Conservation (phyloP, 176 grass and related monocot species). For the Ananas comosus region DNA sequence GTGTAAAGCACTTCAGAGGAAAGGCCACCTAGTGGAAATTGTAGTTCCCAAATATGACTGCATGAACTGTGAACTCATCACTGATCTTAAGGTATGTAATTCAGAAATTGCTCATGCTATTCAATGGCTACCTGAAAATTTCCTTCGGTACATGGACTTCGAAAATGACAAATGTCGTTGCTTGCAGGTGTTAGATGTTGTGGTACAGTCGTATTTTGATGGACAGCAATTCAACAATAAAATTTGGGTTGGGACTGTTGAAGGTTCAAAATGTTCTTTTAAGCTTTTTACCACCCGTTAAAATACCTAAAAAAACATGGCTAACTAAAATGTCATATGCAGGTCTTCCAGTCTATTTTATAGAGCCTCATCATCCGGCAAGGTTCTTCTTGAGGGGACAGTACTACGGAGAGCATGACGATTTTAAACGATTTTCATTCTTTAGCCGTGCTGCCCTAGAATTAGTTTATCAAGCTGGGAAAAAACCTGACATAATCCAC, state of each 20-base stretch:
- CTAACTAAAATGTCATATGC: constrained; percentile 34
- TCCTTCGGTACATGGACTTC: constrained; percentile 7
- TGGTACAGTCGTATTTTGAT: constrained; percentile 78
- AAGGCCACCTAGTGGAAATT: constrained; percentile 79
- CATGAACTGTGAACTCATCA: constrained; percentile 61
- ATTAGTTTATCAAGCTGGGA: constrained; percentile 59
- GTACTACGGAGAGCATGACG: constrained; percentile 89
- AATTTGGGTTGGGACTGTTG: constrained; percentile 94
- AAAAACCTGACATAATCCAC: constrained; percentile 94
- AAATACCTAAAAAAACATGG: neutral
- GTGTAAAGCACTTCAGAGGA: constrained; percentile 73
- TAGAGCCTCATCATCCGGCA: constrained; percentile 81
- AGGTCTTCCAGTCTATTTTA: constrained; percentile 96
- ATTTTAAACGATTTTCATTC: constrained; percentile 88
- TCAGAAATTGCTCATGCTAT: constrained; percentile 18
- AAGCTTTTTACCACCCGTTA: neutral
- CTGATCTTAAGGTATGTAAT: constrained; percentile 59
- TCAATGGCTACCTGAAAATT: neutral
- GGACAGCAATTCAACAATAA: constrained; percentile 78
- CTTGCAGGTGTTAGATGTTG: constrained; percentile 62
- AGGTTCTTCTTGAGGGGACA: constrained; percentile 81
- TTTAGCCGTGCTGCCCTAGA: constrained; percentile 89
- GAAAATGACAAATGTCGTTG: constrained; percentile 12
- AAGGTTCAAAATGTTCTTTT: constrained; percentile 30
- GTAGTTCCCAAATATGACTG: constrained; percentile 97